Evolutionary conservation across 495 filamentous ascomycete species (phyloP).

Genomic region (Penicillium turbatum): DNA sequence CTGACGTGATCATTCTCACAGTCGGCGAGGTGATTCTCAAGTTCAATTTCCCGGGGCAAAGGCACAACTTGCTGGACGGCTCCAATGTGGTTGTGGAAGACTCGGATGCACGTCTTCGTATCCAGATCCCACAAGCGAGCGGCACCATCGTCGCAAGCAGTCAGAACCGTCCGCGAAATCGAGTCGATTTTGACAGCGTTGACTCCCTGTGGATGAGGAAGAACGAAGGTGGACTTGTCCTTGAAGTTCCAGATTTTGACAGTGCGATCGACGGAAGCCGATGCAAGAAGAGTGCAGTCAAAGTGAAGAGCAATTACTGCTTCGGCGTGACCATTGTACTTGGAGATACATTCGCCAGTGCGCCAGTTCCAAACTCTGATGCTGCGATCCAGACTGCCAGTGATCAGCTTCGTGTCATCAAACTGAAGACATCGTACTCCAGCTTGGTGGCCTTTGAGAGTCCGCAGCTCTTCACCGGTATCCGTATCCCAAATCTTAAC

Average conservation of each 20-base stretch:
- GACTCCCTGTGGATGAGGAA: conserved; percentile 89
- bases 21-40: conserved; percentile 61
- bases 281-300: conserved; percentile 73
- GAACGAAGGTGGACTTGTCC: conserved; percentile 68
- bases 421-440: conserved; percentile 90
- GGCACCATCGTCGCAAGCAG: conserved; percentile 90
- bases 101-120: conserved; percentile 67
- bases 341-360: conserved; percentile 82
- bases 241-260: conserved; percentile 94
- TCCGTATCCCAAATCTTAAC: conserved; percentile 96
- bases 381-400: conserved; percentile 72
- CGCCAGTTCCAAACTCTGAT: conserved; percentile 96
- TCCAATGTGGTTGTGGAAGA: conserved; percentile 89
- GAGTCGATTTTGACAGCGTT: conserved; percentile 85
- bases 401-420: conserved; percentile 86
- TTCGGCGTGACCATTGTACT: conserved; percentile 67
- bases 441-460: conserved; percentile 71
- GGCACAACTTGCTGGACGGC: conserved; percentile 88
- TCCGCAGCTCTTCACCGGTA: conserved; percentile 77
- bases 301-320: conserved; percentile 87
- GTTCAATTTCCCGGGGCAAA: conserved; percentile 79
- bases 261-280: conserved; percentile 81
- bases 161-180: conserved; percentile 76
- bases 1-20: conserved; percentile 52
- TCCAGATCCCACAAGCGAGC: conserved; percentile 93